These are phyloP conservation scores for Parietaria judaica DNA, from an alignment of 306 rosid genomes.

Conservation along the genomic window DNA sequence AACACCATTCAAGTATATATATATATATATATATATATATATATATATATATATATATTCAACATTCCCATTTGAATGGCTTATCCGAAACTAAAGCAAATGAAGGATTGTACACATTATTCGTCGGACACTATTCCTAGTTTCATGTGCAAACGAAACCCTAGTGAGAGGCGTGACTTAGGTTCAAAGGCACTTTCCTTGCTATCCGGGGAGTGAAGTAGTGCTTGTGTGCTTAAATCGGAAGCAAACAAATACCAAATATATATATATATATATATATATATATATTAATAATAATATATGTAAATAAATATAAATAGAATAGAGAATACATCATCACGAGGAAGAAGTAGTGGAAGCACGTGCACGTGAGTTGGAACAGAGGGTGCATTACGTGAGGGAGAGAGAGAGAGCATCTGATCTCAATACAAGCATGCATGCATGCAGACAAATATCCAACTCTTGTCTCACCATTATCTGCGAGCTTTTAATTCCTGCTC, in stretches of 20 bases:
- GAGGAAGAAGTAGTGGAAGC: conserved; percentile 12
- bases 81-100: too few relatives aligned
- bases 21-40: too few relatives aligned
- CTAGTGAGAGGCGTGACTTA: conserved; percentile 8
- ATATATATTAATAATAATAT: not conserved
- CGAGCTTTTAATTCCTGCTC: conserved; percentile 7
- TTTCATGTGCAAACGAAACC: not conserved
- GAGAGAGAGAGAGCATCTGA: not conserved
- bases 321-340: not conserved
- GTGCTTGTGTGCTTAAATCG: conserved; percentile 12
- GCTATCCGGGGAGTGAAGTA: conserved; percentile 2
- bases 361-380: conserved; percentile 23
- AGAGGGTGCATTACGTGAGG: conserved; percentile 4
- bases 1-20: too few relatives aligned
- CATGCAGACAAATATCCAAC: conserved; percentile 26
- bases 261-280: too few relatives aligned
- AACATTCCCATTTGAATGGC: too few relatives aligned
- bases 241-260: not conserved
- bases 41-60: too few relatives aligned
- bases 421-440: conserved; percentile 12
- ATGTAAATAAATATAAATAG: not conserved
- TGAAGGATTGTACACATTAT: not conserved
- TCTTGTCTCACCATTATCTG: conserved; percentile 7
- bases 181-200: conserved; percentile 20
- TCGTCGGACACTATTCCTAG: not conserved